Evolutionary conservation across 225 moss, liverwort and hornwort genomes (phyloP), one percentile per base, ranked within the genome.

Genomic region (Ulota crispa): DNA sequence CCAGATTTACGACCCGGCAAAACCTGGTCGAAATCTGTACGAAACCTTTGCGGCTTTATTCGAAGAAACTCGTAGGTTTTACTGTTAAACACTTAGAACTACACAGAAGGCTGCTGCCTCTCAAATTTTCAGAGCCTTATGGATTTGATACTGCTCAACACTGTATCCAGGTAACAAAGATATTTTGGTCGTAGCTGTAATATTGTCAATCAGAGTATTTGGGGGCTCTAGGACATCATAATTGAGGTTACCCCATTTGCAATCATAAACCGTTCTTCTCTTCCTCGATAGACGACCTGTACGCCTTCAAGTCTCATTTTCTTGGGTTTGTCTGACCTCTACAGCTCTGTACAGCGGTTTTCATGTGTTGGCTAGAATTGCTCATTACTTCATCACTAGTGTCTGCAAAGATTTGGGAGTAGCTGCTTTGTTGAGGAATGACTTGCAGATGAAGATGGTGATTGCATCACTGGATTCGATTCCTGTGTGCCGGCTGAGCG

Each of bases 21-120:
- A 86, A 76, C n/a, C 39, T 79, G 50, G 65, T 66, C 57, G 39
- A 28, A 70, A 63, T 68, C 68, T 78, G 72, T 63, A 78, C 36
- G 28, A 74, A 74, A 34, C 79, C 64, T 39, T 62, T 4, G 63
- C 30, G 50, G 42, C 55, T 68, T 73, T 47, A 62, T 84, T 80
- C 43, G 32, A 41, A 52, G 42, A 42, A 42, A 65, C 60, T 50
- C 6, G 7, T 23, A 67, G 76, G 21, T 42, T 63, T 39, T 52
- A 19, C 34, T 47, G 11, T 55, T 68, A 34, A 42, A 77, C 43
- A 72, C 27, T 68, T 56, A 45, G 34, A 45, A 45, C 24, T 47
- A 76, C 39, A 68, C n/a, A 9, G 23, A 28, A 47, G 43, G 55
- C 24, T 68, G 55, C 24, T 68, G 23, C 69, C 50, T 28, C 28